These are phyloP conservation scores for Chytriomyces sp. DNA, from an alignment of 192 early-diverging fungal genomes.

Conservation along the genomic window DNA sequence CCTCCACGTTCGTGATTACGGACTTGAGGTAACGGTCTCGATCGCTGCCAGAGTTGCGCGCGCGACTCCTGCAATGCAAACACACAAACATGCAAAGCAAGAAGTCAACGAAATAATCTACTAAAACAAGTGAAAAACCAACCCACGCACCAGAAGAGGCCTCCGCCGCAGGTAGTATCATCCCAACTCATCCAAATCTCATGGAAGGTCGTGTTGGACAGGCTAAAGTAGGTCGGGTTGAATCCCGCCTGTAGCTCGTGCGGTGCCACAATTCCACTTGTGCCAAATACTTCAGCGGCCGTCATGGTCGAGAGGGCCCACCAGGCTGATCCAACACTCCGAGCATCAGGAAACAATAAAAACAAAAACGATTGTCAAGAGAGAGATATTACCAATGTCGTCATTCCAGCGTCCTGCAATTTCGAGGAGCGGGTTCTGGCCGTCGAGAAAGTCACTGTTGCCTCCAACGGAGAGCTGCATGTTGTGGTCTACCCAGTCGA, in stretches of 20 bases:
- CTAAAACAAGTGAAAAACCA: not conserved
- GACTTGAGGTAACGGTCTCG: constrained; percentile 37
- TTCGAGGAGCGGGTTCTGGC: not conserved
- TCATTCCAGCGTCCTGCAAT: constrained; percentile 1
- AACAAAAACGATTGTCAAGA: too few species aligned
- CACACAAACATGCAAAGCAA: too few species aligned
- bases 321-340: constrained; percentile 32
- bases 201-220: constrained; percentile 36
- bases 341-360: not conserved
- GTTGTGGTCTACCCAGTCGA: too few species aligned
- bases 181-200: constrained; percentile 44
- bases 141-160: constrained; percentile 47
- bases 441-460: constrained; percentile 6
- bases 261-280: too few species aligned
- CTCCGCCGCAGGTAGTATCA: constrained; percentile 38
- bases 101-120: not conserved
- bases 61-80: constrained; percentile 13
- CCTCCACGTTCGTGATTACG: constrained; percentile 44
- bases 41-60: not conserved
- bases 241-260: too few species aligned
- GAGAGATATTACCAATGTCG: too few species aligned
- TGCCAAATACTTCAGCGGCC: constrained; percentile 44
- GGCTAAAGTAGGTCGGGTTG: constrained; percentile 12
- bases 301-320: constrained; percentile 43
- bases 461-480: too few species aligned